A percentile compares a stretch with the other conserved stretches of the same genome.
These are phyloP conservation scores for Closterium sp. DNA, from an alignment of 139 green algal genomes.

Conservation along the genomic window DNA sequence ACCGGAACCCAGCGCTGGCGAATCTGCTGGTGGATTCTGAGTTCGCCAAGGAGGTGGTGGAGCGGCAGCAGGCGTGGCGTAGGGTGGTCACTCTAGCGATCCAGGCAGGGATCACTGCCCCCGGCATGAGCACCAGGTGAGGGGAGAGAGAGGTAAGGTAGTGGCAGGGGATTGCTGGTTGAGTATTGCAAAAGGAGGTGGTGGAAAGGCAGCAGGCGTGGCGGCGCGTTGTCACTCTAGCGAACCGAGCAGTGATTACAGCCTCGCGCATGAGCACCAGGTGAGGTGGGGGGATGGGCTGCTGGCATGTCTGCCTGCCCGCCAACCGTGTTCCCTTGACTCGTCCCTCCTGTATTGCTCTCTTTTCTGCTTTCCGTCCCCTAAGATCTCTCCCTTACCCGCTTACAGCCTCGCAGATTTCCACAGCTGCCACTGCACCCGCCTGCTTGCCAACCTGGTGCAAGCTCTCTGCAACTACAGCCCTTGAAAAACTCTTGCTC, in stretches of 20 bases:
- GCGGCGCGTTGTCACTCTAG: slow-evolving; percentile 79
- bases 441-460: too few species aligned
- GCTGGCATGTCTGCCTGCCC: too few species aligned
- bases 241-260: slow-evolving; percentile 64
- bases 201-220: slow-evolving; percentile 73
- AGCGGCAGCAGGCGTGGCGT: slow-evolving; percentile 79
- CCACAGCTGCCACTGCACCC: too few species aligned
- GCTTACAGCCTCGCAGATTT: too few species aligned
- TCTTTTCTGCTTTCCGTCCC: too few species aligned
- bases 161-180: too few species aligned
- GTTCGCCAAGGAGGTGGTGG: slow-evolving; percentile 80
- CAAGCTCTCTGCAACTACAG: too few species aligned
- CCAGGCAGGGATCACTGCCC: slow-evolving; percentile 68
- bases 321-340: too few species aligned
- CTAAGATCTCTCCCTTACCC: too few species aligned
- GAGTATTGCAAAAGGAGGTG: too few species aligned
- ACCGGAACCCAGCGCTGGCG: slow-evolving; percentile 73
- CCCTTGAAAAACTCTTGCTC: too few species aligned
- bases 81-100: slow-evolving; percentile 72
- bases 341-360: too few species aligned
- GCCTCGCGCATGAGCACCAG: slow-evolving; percentile 80
- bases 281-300: background rate
- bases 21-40: slow-evolving; percentile 85
- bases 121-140: slow-evolving; percentile 77
- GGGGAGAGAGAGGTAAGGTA: background rate